These are phyloP conservation scores for Hypomontagnella monticulosa DNA, from an alignment of 495 filamentous ascomycete species.

Conservation along the genomic window DNA sequence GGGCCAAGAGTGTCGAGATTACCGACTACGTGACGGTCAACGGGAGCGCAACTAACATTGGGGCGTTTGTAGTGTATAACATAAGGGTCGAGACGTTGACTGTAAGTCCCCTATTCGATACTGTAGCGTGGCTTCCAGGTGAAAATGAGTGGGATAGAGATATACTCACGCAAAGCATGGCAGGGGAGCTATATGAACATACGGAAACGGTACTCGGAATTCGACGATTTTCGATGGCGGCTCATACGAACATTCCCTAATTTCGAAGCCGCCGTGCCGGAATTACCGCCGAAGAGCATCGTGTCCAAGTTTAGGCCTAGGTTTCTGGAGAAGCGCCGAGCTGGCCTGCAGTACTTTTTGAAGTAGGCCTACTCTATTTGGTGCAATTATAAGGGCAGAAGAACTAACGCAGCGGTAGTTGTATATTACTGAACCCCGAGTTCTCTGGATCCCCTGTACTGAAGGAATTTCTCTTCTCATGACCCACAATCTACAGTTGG, in stretches of 20 bases:
- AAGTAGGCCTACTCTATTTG: conserved; percentile 51
- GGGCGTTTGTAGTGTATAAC: conserved; percentile 67
- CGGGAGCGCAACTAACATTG: conserved; percentile 59
- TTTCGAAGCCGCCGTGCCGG: conserved; percentile 64
- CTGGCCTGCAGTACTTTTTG: conserved; percentile 65
- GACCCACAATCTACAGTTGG: conserved; percentile 22
- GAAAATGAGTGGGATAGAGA: neutral
- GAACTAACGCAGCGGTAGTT: conserved; percentile 50
- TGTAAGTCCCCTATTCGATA: conserved; percentile 47
- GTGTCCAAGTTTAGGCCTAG: conserved; percentile 62
- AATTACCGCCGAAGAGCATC: conserved; percentile 64
- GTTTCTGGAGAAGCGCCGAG: conserved; percentile 63
- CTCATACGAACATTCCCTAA: conserved; percentile 63
- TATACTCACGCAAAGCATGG: neutral
- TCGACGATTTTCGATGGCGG: conserved; percentile 60
- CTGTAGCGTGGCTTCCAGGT: neutral
- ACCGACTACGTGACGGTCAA: conserved; percentile 62
- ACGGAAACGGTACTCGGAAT: conserved; percentile 68
- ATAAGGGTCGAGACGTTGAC: conserved; percentile 62
- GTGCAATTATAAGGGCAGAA: neutral
- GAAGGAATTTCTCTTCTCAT: conserved; percentile 67
- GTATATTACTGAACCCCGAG: conserved; percentile 66
- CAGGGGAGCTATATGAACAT: conserved; percentile 65
- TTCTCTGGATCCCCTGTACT: conserved; percentile 65
- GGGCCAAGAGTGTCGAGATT: conserved; percentile 65